Conservation (phyloP, 441 rosid genomes). For the Omphalea diandra region DNA sequence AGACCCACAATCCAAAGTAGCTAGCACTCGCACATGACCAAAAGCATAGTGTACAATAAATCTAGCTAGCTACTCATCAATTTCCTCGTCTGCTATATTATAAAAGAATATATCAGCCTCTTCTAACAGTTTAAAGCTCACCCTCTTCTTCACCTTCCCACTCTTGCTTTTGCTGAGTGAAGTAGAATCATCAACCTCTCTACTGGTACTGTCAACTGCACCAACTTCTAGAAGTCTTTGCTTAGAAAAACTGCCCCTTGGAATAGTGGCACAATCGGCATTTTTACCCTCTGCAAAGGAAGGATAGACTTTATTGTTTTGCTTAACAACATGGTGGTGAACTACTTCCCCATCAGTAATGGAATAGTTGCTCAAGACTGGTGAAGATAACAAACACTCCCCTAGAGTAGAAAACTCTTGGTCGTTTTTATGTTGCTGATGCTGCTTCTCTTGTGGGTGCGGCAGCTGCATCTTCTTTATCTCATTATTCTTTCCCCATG, state of each 20-base stretch:
- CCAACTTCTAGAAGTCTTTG: constrained; percentile 18
- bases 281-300: constrained; percentile 13
- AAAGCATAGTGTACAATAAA: too few relatives aligned
- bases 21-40: too few relatives aligned
- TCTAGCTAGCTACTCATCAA: not conserved
- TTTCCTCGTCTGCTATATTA: constrained; percentile 17
- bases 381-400: constrained; percentile 39
- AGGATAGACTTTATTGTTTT: constrained; percentile 28
- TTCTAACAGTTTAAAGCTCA: constrained; percentile 43
- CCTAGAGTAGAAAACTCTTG: constrained; percentile 23
- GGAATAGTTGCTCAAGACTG: constrained; percentile 1
- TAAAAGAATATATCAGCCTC: constrained; percentile 40
- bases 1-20: not conserved
- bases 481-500: not conserved
- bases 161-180: constrained; percentile 14
- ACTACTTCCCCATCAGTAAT: constrained; percentile 22
- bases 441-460: constrained; percentile 10
- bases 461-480: constrained; percentile 7
- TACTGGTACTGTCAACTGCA: not conserved
- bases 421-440: too few relatives aligned
- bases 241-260: constrained; percentile 20
- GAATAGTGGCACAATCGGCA: constrained; percentile 1
- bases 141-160: constrained; percentile 35
- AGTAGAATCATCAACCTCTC: not conserved
- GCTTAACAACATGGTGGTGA: constrained; percentile 18